Conservation (phyloP, 1,284 basidiomycete genomes). For the Leccinum pallidistipes region DNA sequence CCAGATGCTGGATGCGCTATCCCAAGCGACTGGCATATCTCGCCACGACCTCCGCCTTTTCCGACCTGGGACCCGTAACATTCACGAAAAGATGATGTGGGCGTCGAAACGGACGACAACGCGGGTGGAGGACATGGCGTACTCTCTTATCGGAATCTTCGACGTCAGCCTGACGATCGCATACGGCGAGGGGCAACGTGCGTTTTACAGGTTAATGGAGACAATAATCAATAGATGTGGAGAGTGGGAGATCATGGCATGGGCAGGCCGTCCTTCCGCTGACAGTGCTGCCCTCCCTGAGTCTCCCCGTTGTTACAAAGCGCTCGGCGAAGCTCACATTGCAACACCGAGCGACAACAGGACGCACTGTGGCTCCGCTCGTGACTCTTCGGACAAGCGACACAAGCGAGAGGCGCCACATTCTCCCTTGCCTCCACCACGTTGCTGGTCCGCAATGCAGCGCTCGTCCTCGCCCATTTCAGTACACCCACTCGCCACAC, state of each 20-base stretch:
- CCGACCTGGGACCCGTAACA: constrained; percentile 28
- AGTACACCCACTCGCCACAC: not conserved
- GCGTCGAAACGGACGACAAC: constrained; percentile 36
- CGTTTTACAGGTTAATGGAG: constrained; percentile 34
- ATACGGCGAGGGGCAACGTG: constrained; percentile 34
- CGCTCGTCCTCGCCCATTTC: not conserved
- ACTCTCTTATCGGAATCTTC: constrained; percentile 34
- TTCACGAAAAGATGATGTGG: constrained; percentile 36
- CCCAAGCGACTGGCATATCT: constrained; percentile 31
- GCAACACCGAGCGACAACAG: too few species aligned
- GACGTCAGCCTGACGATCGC: constrained; percentile 35
- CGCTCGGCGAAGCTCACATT: constrained; percentile 11
- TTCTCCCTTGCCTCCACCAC: not conserved
- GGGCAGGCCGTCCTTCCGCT: constrained; percentile 25
- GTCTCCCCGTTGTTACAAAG: constrained; percentile 30
- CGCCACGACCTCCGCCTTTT: constrained; percentile 25
- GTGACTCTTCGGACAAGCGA: not conserved
- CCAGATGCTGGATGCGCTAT: constrained; percentile 27
- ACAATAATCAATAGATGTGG: constrained; percentile 28
- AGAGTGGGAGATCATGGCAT: constrained; percentile 37
- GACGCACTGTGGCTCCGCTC: not conserved
- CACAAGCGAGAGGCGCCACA: not conserved
- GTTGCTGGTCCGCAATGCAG: not conserved
- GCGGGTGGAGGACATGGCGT: constrained; percentile 33
- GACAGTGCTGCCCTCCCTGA: constrained; percentile 34